Conservation (phyloP, 257 asterid genomes). For the Catharanthus roseus region DNA sequence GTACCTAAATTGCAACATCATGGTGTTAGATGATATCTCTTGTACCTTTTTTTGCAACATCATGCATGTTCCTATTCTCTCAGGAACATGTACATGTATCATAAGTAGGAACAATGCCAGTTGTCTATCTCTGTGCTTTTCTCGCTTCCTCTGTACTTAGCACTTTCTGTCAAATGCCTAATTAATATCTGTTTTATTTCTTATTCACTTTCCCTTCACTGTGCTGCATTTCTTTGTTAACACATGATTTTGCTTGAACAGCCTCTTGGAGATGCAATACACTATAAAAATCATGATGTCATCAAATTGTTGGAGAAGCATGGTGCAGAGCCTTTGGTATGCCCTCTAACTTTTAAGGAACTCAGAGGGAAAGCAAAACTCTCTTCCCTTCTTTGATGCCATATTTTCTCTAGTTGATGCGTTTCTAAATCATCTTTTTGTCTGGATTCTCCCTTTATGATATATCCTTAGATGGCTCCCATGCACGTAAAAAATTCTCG, state of each 20-base stretch:
- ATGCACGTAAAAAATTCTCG: slow-evolving; percentile 73
- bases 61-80: too few relatives aligned
- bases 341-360: slow-evolving; percentile 11
- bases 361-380: not conserved
- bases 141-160: not conserved
- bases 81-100: too few relatives aligned
- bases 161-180: not conserved
- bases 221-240: not conserved
- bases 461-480: slow-evolving; percentile 59
- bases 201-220: too few relatives aligned
- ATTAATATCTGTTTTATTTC: too few relatives aligned
- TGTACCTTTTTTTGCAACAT: not conserved
- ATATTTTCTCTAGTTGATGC: not conserved
- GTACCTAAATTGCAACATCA: not conserved
- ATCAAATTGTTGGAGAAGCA: slow-evolving; percentile 69
- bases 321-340: slow-evolving; percentile 69
- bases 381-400: not conserved
- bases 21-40: not conserved
- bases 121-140: not conserved
- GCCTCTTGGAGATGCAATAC: slow-evolving; percentile 92
- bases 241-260: slow-evolving; percentile 29
- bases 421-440: not conserved
- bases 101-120: not conserved
- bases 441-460: not conserved
- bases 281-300: slow-evolving; percentile 72